These are phyloP conservation scores for Microstegium vimineum DNA, from an alignment of 176 grass and related monocot genomes.

Conservation along the genomic window DNA sequence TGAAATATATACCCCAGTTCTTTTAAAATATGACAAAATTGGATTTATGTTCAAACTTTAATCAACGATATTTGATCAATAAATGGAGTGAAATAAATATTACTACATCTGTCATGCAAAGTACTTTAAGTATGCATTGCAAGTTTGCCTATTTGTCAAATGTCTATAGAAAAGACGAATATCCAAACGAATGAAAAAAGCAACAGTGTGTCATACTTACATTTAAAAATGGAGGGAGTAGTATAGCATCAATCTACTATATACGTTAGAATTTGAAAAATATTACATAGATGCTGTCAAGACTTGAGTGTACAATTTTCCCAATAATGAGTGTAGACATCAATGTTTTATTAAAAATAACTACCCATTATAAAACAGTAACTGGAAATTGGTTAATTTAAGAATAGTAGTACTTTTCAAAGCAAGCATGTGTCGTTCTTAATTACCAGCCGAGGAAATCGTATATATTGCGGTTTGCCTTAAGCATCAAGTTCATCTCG, in stretches of 20 bases:
- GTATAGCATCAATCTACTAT: background rate
- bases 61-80: background rate
- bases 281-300: background rate
- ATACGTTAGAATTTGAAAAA: background rate
- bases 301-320: background rate
- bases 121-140: background rate
- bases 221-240: background rate
- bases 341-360: background rate
- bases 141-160: background rate
- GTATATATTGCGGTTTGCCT: conserved; percentile 47
- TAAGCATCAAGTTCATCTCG: conserved; percentile 42
- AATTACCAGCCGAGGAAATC: conserved; percentile 55
- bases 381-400: background rate
- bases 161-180: background rate
- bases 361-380: background rate
- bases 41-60: background rate
- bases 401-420: background rate
- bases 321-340: background rate
- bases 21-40: background rate
- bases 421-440: background rate
- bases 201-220: background rate
- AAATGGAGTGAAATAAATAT: background rate
- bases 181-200: background rate
- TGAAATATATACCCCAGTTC: background rate
- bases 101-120: background rate